These are phyloP conservation scores for Pythium myriotylum DNA, from an alignment of 352 stramenopile genomes.

Conservation along the genomic window DNA sequence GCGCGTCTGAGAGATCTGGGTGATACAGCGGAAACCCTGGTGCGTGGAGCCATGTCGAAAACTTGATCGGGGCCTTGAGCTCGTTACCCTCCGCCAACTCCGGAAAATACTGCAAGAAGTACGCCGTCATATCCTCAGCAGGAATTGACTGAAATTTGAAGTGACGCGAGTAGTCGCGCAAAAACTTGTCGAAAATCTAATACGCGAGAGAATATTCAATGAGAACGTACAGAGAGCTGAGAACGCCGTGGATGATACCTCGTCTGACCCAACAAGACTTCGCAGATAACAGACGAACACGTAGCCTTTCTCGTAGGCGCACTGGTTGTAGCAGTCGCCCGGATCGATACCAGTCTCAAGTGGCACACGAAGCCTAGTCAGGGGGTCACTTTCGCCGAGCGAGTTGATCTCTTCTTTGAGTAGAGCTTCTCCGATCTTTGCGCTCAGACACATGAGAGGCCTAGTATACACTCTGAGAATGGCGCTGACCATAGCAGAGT, in stretches of 20 bases:
- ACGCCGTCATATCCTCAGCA: conserved; percentile 69
- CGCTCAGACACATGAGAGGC: conserved; percentile 63
- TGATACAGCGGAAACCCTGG: conserved; percentile 61
- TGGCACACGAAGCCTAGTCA: conserved; percentile 70
- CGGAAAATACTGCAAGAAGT: conserved; percentile 72
- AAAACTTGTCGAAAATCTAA: conserved; percentile 70
- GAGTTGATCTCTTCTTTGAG: conserved; percentile 71
- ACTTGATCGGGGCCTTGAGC: conserved; percentile 63
- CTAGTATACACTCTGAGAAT: conserved; percentile 23
- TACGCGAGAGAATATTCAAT: background rate
- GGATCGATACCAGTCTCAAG: conserved; percentile 78
- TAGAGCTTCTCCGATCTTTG: conserved; percentile 72
- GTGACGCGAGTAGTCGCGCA: conserved; percentile 61
- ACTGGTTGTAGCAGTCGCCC: conserved; percentile 82
- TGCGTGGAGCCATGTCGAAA: conserved; percentile 68
- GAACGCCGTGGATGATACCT: conserved; percentile 23
- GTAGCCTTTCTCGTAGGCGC: conserved; percentile 83
- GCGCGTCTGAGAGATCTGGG: conserved; percentile 62
- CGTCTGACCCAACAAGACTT: conserved; percentile 62
- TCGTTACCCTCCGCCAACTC: conserved; percentile 51
- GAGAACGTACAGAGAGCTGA: background rate
- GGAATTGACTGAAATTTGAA: conserved; percentile 81
- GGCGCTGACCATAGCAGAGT: too few relatives aligned
- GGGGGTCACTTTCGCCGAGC: conserved; percentile 64
- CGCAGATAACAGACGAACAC: conserved; percentile 78